These are phyloP conservation scores for Hypoxylon lienhwacheense DNA, from an alignment of 495 filamentous ascomycete species.

Conservation along the genomic window DNA sequence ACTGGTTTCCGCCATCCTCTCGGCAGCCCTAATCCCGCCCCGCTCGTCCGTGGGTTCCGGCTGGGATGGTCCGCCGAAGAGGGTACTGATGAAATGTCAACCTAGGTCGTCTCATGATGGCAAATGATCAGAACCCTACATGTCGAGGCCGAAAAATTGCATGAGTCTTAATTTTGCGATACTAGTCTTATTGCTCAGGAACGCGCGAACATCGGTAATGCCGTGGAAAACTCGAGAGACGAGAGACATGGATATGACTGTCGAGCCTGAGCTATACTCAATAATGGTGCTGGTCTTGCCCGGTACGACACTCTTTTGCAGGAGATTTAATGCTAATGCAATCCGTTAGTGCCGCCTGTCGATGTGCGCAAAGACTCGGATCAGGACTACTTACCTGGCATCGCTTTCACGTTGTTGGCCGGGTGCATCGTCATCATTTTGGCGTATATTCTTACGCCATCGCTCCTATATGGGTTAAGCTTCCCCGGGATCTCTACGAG, in stretches of 20 bases:
- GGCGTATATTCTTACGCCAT: constrained; percentile 64
- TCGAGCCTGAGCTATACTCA: constrained; percentile 65
- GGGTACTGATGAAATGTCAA: constrained; percentile 36
- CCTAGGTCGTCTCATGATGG: neutral
- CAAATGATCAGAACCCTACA: constrained; percentile 35
- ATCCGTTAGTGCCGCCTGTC: constrained; percentile 2
- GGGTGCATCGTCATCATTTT: constrained; percentile 67
- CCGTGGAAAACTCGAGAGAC: constrained; percentile 57
- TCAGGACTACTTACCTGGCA: constrained; percentile 53
- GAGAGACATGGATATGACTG: constrained; percentile 62
- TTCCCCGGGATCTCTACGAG: constrained; percentile 60
- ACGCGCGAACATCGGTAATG: constrained; percentile 57
- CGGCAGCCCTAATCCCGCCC: constrained; percentile 55
- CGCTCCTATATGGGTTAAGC: constrained; percentile 57
- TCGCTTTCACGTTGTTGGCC: constrained; percentile 65
- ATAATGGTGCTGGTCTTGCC: constrained; percentile 55
- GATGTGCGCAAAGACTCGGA: neutral
- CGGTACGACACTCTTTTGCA: constrained; percentile 49
- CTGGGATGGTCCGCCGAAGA: constrained; percentile 61
- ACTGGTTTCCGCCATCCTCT: constrained; percentile 44
- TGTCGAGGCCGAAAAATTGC: constrained; percentile 62
- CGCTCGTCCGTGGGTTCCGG: constrained; percentile 57
- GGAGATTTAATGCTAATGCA: constrained; percentile 56
- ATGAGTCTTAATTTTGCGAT: constrained; percentile 56
- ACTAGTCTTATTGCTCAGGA: constrained; percentile 63